These are phyloP conservation scores for Rachicladosporium sp. DNA, from an alignment of 2,329 filamentous ascomycete species.

Conservation along the genomic window DNA sequence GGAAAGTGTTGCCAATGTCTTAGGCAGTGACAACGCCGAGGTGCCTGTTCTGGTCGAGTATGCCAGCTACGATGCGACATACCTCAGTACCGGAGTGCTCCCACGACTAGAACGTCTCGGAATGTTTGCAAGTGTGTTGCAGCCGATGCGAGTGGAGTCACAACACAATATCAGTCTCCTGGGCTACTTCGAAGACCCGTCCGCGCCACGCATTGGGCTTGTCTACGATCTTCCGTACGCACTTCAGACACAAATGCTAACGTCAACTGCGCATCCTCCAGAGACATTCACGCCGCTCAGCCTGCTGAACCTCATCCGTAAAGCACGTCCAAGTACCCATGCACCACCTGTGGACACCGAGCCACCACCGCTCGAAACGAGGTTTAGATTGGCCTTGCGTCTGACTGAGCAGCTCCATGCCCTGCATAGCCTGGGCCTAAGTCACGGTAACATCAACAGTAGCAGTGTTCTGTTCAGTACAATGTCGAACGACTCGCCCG, in stretches of 20 bases:
- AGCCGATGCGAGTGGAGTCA: constrained; percentile 22
- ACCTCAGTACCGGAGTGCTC: constrained; percentile 33
- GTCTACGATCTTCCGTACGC: constrained; percentile 59
- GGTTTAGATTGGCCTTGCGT: constrained; percentile 63
- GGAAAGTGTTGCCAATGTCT: constrained; percentile 20
- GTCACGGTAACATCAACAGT: constrained; percentile 58
- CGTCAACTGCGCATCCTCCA: constrained; percentile 39
- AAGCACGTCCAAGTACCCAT: constrained; percentile 29
- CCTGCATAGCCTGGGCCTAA: constrained; percentile 55
- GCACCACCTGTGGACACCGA: constrained; percentile 25
- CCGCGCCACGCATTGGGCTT: constrained; percentile 56
- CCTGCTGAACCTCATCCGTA: constrained; percentile 37
- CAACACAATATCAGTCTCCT: constrained; percentile 41
- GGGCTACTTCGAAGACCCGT: constrained; percentile 65
- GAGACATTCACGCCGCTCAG: constrained; percentile 27
- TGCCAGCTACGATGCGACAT: constrained; percentile 39
- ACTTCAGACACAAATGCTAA: constrained; percentile 30
- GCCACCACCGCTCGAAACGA: constrained; percentile 58
- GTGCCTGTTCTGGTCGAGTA: constrained; percentile 60
- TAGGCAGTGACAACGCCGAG: constrained; percentile 22
- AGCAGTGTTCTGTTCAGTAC: constrained; percentile 56
- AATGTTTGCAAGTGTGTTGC: constrained; percentile 19
- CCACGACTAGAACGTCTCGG: constrained; percentile 30
- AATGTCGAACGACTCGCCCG: constrained; percentile 32
- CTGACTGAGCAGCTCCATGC: constrained; percentile 61